phyloP scores from a whole-genome alignment of 75 land plant genomes.

The Pinus taeda region DNA sequence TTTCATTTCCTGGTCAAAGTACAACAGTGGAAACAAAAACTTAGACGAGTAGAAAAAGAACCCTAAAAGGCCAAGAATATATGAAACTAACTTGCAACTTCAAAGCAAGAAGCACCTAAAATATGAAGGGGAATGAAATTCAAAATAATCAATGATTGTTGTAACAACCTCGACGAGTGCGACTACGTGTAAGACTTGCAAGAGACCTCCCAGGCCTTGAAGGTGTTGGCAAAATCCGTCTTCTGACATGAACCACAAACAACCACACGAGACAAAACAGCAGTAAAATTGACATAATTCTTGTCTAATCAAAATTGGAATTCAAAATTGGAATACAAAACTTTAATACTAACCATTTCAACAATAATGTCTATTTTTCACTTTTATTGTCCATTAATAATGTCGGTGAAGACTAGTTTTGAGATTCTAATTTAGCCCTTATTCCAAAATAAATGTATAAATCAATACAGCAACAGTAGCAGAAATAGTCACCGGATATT shows the following conservation, averaged over 20 bases:
- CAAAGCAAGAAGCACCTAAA: neutral
- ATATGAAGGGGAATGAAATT: neutral
- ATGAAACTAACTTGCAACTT: too few species aligned
- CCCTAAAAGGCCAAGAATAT: neutral
- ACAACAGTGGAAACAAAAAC: neutral
- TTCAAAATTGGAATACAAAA: too few species aligned
- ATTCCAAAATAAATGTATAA: too few species aligned
- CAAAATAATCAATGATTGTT: neutral
- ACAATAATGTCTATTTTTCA: too few species aligned
- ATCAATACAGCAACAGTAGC: too few species aligned
- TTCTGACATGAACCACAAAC: conserved; percentile 9
- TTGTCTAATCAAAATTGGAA: too few species aligned
- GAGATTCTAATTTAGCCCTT: too few species aligned
- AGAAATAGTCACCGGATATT: too few species aligned
- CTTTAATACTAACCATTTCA: too few species aligned
- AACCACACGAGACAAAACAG: neutral
- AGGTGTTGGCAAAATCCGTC: conserved; percentile 35
- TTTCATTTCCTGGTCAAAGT: conserved; percentile 60
- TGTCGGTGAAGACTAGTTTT: too few species aligned
- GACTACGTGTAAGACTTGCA: conserved; percentile 31
- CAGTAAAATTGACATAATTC: neutral
- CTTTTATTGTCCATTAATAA: too few species aligned
- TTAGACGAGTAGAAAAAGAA: neutral
- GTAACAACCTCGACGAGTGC: conserved; percentile 10
- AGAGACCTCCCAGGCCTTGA: conserved; percentile 29